A percentile compares a stretch with the other conserved stretches of the same genome.
These are phyloP conservation scores for Populus deltoides DNA, from an alignment of 345 rosid species.

Conservation along the genomic window DNA sequence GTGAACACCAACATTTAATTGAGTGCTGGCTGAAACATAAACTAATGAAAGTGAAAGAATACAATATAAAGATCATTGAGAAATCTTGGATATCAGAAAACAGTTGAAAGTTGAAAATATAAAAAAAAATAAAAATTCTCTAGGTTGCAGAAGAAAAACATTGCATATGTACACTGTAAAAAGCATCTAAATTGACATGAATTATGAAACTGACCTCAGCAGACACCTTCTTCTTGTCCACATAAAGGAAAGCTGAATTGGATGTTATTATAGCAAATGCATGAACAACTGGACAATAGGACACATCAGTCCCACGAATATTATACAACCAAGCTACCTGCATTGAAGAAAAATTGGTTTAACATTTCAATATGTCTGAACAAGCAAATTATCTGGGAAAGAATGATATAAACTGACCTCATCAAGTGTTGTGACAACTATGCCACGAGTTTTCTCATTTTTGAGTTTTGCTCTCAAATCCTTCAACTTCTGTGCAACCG, in stretches of 20 bases:
- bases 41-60: too few relatives aligned
- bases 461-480: constrained; percentile 61
- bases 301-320: constrained; percentile 85
- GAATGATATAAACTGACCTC: constrained; percentile 50
- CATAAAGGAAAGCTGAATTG: constrained; percentile 68
- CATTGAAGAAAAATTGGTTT: constrained; percentile 17
- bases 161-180: not conserved
- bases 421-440: constrained; percentile 76
- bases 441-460: constrained; percentile 54
- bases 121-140: not conserved
- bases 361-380: not conserved
- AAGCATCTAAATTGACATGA: constrained; percentile 1
- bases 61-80: too few relatives aligned
- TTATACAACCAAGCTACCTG: constrained; percentile 99
- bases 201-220: constrained; percentile 45
- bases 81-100: too few relatives aligned
- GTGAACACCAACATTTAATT: not conserved
- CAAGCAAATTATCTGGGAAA: not conserved
- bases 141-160: too few relatives aligned
- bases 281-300: constrained; percentile 90
- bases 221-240: constrained; percentile 74
- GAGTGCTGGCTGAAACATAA: not conserved
- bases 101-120: not conserved
- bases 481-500: constrained; percentile 57
- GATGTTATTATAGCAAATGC: constrained; percentile 80